Conservation (phyloP, 2,329 filamentous ascomycete genomes). For the Aspergillus vadensis region DNA sequence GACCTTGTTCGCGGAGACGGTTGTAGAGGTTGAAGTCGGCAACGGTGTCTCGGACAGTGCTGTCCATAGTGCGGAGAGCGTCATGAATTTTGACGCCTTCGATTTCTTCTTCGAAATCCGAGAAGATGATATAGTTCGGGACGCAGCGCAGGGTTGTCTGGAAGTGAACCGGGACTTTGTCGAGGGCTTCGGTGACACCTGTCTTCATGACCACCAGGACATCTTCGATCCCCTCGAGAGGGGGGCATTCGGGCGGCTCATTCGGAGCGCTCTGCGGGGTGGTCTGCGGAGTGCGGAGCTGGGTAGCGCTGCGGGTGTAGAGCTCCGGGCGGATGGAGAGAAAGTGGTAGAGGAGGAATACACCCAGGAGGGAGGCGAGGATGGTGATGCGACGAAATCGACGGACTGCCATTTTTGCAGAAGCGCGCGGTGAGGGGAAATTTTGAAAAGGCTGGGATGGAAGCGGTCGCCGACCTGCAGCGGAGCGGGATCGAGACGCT, state of each 20-base stretch:
- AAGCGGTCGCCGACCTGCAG: constrained; percentile 8
- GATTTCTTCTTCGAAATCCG: constrained; percentile 58
- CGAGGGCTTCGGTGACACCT: constrained; percentile 58
- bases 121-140: constrained; percentile 59
- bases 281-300: background rate
- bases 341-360: constrained; percentile 59
- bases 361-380: constrained; percentile 59
- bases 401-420: constrained; percentile 5
- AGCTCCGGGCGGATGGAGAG: constrained; percentile 62
- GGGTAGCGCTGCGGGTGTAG: constrained; percentile 44
- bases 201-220: constrained; percentile 61
- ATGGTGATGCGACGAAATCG: constrained; percentile 42
- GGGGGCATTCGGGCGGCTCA: constrained; percentile 29
- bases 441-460: background rate
- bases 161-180: constrained; percentile 59
- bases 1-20: constrained; percentile 47
- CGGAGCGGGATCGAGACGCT: background rate
- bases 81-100: constrained; percentile 54
- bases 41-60: constrained; percentile 40
- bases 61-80: constrained; percentile 50
- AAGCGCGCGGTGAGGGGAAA: constrained; percentile 7
- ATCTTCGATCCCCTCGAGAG: constrained; percentile 50
- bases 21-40: constrained; percentile 57
- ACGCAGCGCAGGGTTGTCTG: constrained; percentile 58
- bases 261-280: background rate